Base-by-base conservation (phyloP, 1,284 basidiomycete genomes). In the Ustilago cynodontis region DNA sequence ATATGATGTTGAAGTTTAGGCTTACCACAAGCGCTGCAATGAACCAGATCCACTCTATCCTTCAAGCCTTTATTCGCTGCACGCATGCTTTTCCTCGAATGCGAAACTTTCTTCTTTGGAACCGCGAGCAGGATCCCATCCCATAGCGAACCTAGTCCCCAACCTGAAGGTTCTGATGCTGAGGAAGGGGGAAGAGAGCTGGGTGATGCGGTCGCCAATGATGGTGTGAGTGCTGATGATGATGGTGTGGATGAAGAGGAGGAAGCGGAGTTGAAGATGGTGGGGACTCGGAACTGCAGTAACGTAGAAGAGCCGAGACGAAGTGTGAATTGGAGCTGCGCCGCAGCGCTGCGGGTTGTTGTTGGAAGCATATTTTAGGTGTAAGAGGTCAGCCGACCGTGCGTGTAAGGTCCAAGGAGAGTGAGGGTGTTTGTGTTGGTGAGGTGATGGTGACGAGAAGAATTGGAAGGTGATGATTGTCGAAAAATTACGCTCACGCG, bases 61-160 rank as follows among this genome's bases (percentile, higher is more conserved):
- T 95, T 95, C 81, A 98, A 87, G 0, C 95, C 95, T 87, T 98
- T 98, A 87, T 96, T 94, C 3, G 95, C 93, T 64, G 91, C 91
- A 31, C 95, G 90, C 95, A 98, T 98, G n/a, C 92, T 90, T 87
- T 98, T 98, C 55, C 93, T 89, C 31, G 94, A 95, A 86, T 98
- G 95, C 0, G 94, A 94, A 10, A 91, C 90, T 88, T 97, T 97
- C 87, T 92, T 93, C 88, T 98, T 98, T 18, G 96, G 96, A 2
- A 96, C 95, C 18, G 95, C 95, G 53, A 93, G 90, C 28, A 98
- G 87, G 82, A 97, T 91, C 1, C 94, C 90, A 26, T 95, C 94
- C 80, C 98, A 90, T 33, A 96, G 89, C 70, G 94, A 93, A 6
- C 29, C 60, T 20, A 70, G 20, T 7, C 31, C 16, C 13, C 35